phyloP scores from a whole-genome alignment of 2,329 filamentous ascomycete genomes.

The Aspergillus texensis region DNA sequence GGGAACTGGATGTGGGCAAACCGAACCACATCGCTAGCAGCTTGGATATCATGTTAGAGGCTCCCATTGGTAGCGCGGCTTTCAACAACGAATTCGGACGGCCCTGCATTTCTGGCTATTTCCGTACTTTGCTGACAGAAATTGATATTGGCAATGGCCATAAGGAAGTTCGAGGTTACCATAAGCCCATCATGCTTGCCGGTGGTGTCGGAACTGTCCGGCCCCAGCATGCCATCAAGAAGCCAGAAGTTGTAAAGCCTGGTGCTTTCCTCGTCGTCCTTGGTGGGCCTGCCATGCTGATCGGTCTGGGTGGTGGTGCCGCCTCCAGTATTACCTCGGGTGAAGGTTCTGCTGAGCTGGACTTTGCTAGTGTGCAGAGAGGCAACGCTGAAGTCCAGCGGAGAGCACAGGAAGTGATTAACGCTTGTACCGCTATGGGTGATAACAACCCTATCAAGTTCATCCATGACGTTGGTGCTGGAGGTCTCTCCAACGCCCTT shows the following conservation, averaged over 20 bases:
- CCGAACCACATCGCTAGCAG: constrained; percentile 91
- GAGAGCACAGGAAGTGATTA: constrained; percentile 96
- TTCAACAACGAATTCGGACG: constrained; percentile 99
- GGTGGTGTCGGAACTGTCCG: constrained; percentile 91
- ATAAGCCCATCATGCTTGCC: constrained; percentile 98
- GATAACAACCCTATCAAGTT: constrained; percentile 87
- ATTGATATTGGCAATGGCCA: constrained; percentile 63
- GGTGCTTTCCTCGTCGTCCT: constrained; percentile 92
- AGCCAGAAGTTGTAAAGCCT: constrained; percentile 73
- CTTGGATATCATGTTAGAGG: constrained; percentile 96
- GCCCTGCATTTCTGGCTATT: constrained; percentile 84
- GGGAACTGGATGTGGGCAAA: constrained; percentile 89
- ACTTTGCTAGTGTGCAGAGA: constrained; percentile 96
- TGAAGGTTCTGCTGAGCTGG: constrained; percentile 86
- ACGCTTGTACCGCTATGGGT: constrained; percentile 84
- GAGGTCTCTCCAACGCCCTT: constrained; percentile 80
- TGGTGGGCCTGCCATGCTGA: constrained; percentile 95
- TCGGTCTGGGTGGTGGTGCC: constrained; percentile 91
- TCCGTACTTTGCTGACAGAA: constrained; percentile 81
- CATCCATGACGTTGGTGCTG: constrained; percentile 96
- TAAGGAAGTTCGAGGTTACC: constrained; percentile 82
- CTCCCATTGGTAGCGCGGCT: constrained; percentile 88
- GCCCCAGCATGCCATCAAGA: constrained; percentile 87
- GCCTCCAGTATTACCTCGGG: constrained; percentile 88
- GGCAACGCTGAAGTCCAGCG: constrained; percentile 97